Conservation (phyloP, 768 basidiomycete genomes). For the Pleurotus giganteus region DNA sequence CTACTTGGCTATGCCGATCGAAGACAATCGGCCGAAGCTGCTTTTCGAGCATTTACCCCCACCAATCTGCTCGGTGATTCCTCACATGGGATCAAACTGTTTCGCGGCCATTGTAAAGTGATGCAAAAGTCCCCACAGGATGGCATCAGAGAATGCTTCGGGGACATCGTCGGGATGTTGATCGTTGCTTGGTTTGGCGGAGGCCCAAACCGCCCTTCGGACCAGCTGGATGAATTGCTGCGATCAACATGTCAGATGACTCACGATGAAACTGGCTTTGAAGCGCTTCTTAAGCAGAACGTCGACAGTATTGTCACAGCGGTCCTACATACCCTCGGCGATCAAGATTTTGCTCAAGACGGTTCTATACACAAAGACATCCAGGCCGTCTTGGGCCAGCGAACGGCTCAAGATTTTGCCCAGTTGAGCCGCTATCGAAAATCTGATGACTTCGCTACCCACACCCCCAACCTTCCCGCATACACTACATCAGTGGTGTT, state of each 20-base stretch:
- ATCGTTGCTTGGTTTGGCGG: constrained; percentile 47
- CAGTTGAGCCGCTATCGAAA: constrained; percentile 52
- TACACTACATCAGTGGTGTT: constrained; percentile 50
- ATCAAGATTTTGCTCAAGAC: constrained; percentile 57
- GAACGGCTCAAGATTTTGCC: constrained; percentile 44
- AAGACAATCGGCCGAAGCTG: constrained; percentile 62
- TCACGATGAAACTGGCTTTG: constrained; percentile 29
- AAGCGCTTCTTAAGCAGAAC: constrained; percentile 35
- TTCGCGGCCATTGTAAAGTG: constrained; percentile 61
- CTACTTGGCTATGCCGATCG: constrained; percentile 75
- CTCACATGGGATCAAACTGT: constrained; percentile 41
- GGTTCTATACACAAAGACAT: constrained; percentile 52
- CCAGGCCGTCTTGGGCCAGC: constrained; percentile 29
- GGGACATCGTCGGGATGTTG: constrained; percentile 65
- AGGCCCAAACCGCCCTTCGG: constrained; percentile 17
- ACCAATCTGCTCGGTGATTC: constrained; percentile 53
- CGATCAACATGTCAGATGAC: constrained; percentile 26
- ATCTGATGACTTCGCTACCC: constrained; percentile 44
- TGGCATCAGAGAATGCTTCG: constrained; percentile 62
- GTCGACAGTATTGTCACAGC: constrained; percentile 57
- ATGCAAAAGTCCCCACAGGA: constrained; percentile 46
- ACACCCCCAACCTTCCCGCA: constrained; percentile 66
- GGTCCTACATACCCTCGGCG: constrained; percentile 62
- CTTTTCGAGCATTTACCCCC: constrained; percentile 67
- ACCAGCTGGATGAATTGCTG: constrained; percentile 34